Evolutionary conservation across 345 rosid species (phyloP), one percentile per base, ranked within the genome.

Genomic region (Arabis alpina): DNA sequence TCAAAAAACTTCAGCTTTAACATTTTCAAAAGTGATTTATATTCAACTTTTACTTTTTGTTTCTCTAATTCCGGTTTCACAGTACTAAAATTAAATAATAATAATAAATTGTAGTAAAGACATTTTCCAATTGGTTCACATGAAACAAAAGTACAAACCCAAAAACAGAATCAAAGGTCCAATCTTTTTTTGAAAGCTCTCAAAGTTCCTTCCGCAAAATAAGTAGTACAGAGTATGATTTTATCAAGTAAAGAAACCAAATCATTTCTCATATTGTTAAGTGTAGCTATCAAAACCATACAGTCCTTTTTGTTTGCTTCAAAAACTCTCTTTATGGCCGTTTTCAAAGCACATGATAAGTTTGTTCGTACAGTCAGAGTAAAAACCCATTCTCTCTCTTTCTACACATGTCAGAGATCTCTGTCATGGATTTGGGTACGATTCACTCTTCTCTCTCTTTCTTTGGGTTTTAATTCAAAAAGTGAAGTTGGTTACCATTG

Each of bases 401-500:
- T 67, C 64, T 53, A 47, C 79, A 61, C 47, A 75, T 75, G 70
- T 75, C 79, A 75, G 70, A 49, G 66, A 19, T 65, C 59, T 55
- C 65, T 70, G 66, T 75, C 79, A 69, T 52, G 53, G 71, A 76
- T 69, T 48, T 65, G 71, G 8, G 71, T 75, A 68, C 60, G 65
- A 61, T 61, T 49, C 71, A 24, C 70, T 47, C 53, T 45, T 61
- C 30, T 40, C 28, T 45, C 30, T 23, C 19, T 41, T 19, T 64
- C 16, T 48, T 32, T 56, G 58, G 47, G 28, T 69, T 69, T 76
- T 55, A 70, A 69, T 76, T 69, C 75, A 76, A 70, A 76, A 76
- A 76, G 79, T 23, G 70, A 63, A 76, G 66, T 76, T 50, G 79
- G 79, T 76, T 76, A 76, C 30, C 49, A 55, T 40, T 69, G 75